phyloP scores from a whole-genome alignment of 352 stramenopile genomes.

The Globisporangium abappressorium region DNA sequence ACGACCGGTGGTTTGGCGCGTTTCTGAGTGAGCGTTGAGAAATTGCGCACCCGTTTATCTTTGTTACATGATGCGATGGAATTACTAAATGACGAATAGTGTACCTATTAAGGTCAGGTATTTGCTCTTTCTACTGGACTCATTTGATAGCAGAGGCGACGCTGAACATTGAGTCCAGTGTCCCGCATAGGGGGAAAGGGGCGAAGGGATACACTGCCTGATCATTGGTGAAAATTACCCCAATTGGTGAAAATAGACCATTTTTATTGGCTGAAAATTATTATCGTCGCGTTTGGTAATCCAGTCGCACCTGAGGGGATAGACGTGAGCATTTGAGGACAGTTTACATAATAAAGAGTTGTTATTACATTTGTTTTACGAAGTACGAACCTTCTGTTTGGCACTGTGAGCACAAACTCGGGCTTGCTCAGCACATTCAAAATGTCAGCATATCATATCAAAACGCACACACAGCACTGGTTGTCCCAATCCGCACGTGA shows the following conservation, averaged over 20 bases:
- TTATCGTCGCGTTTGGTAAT: not conserved
- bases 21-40: not conserved
- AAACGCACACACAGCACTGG: not conserved
- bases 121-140: not conserved
- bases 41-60: not conserved
- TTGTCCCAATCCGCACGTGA: not conserved
- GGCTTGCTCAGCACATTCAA: not conserved
- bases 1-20: not conserved
- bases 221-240: not conserved
- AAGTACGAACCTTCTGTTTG: not conserved
- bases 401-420: not conserved
- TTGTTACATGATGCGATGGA: not conserved
- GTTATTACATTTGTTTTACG: not conserved
- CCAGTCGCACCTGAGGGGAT: not conserved
- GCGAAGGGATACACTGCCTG: not conserved
- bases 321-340: not conserved
- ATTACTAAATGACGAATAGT: rapidly evolving
- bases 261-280: not conserved
- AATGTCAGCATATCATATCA: not conserved
- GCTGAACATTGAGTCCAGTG: slow-evolving; percentile 1
- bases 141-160: not conserved
- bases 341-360: not conserved
- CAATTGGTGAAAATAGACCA: not conserved
- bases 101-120: not conserved
- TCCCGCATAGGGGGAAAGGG: not conserved